phyloP scores from a whole-genome alignment of 805 yeast genomes.

The Candida oleophila region DNA sequence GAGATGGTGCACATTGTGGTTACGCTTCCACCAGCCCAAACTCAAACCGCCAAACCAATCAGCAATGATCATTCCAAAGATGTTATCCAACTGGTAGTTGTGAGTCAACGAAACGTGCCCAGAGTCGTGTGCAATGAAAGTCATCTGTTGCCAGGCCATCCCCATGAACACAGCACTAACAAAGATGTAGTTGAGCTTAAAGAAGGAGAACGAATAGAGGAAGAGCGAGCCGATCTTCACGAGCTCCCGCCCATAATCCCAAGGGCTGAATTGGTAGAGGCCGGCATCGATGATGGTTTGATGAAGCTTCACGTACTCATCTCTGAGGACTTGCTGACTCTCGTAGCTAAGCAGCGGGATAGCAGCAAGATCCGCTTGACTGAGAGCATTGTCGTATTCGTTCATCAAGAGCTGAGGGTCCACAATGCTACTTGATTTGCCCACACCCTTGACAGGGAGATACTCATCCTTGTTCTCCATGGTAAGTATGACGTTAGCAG shows the following conservation, averaged over 20 bases:
- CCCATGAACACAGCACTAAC: slow-evolving; percentile 69
- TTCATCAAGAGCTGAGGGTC: slow-evolving; percentile 56
- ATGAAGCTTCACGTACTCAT: slow-evolving; percentile 63
- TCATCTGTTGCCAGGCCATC: slow-evolving; percentile 84
- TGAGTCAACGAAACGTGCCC: slow-evolving; percentile 86
- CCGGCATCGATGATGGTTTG: slow-evolving; percentile 53
- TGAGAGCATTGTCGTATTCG: slow-evolving; percentile 56
- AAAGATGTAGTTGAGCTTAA: slow-evolving; percentile 44
- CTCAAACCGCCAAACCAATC: slow-evolving; percentile 86
- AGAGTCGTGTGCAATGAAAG: slow-evolving; percentile 87
- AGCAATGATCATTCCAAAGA: slow-evolving; percentile 71
- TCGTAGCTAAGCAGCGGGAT: slow-evolving; percentile 66
- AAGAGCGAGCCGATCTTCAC: slow-evolving; percentile 58
- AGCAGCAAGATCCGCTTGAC: slow-evolving; percentile 52
- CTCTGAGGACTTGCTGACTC: slow-evolving; percentile 59
- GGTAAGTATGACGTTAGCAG: slow-evolving; percentile 46
- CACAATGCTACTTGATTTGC: slow-evolving; percentile 28
- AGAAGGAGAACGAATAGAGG: slow-evolving; percentile 47
- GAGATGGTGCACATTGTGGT: slow-evolving; percentile 90
- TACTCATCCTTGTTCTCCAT: slow-evolving; percentile 29
- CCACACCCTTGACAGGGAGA: slow-evolving; percentile 26
- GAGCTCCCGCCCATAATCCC: slow-evolving; percentile 69
- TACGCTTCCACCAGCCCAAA: slow-evolving; percentile 92
- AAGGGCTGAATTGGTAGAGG: slow-evolving; percentile 69
- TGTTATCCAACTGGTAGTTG: slow-evolving; percentile 70